Conservation (phyloP, 768 basidiomycete species). For the Lyophyllum shimeji region DNA sequence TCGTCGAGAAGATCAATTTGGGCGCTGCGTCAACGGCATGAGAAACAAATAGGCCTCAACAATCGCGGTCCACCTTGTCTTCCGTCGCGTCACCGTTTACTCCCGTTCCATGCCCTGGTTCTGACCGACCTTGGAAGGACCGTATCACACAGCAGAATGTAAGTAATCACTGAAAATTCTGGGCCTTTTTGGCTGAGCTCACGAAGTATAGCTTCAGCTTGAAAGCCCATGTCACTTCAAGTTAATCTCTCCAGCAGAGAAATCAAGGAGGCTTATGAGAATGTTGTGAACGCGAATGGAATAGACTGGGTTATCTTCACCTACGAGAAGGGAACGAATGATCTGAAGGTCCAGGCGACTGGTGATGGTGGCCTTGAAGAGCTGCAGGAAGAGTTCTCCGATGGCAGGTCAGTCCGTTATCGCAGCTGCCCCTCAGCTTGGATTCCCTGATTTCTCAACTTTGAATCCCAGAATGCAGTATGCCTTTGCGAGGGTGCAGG, state of each 20-base stretch:
- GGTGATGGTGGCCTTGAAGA: conserved; percentile 91
- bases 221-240: conserved; percentile 65
- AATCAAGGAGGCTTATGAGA: conserved; percentile 71
- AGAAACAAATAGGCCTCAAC: conserved; percentile 9
- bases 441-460: conserved; percentile 14
- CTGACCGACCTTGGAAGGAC: background rate
- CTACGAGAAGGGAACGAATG: conserved; percentile 79
- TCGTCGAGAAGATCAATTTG: too few species aligned
- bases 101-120: background rate
- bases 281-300: conserved; percentile 62
- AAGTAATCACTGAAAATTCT: background rate
- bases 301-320: conserved; percentile 83
- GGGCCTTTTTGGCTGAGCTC: background rate
- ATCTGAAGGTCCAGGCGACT: conserved; percentile 82
- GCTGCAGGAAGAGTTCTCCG: conserved; percentile 91
- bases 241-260: conserved; percentile 76
- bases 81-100: conserved; percentile 10
- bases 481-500: conserved; percentile 82
- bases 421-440: background rate
- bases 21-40: too few species aligned
- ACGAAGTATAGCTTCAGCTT: background rate
- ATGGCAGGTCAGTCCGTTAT: conserved; percentile 67
- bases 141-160: background rate
- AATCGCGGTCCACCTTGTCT: background rate
- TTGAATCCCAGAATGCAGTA: conserved; percentile 76